Conservation (phyloP, 179 eudicot genomes). For the Carnegiea gigantea region DNA sequence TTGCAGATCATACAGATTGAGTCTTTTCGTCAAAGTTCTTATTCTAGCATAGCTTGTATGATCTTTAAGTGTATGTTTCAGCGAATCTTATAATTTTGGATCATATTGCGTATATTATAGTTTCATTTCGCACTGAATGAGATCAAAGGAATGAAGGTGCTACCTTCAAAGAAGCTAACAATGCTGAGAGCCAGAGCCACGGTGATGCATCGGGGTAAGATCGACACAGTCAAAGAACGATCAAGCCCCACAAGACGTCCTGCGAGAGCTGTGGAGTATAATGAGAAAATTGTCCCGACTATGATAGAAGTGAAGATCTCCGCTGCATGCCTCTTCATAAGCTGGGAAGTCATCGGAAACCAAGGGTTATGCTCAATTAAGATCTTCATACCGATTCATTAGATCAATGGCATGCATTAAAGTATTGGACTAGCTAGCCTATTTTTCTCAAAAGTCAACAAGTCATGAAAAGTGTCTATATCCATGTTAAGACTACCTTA, state of each 20-base stretch:
- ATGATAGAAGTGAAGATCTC: conserved; percentile 91
- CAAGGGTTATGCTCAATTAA: not conserved
- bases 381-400: too few species aligned
- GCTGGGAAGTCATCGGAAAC: conserved; percentile 47
- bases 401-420: not conserved
- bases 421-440: too few species aligned
- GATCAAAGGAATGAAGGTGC: conserved; percentile 2
- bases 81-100: too few species aligned
- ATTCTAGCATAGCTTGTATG: not conserved
- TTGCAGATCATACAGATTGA: not conserved
- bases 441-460: too few species aligned
- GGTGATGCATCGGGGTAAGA: conserved; percentile 95
- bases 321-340: conserved; percentile 94
- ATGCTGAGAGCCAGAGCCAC: conserved; percentile 99
- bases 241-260: conserved; percentile 93
- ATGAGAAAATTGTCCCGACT: conserved; percentile 70
- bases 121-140: not conserved
- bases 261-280: conserved; percentile 86
- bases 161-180: conserved; percentile 83
- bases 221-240: conserved; percentile 67
- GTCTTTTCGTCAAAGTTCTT: not conserved
- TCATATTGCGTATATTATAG: too few species aligned
- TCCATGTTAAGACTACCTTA: too few species aligned
- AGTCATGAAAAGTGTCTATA: too few species aligned
- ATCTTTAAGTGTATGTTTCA: too few species aligned